These are phyloP conservation scores for Tolypocladium tundrense DNA, from an alignment of 2,329 filamentous ascomycete species.

Conservation along the genomic window DNA sequence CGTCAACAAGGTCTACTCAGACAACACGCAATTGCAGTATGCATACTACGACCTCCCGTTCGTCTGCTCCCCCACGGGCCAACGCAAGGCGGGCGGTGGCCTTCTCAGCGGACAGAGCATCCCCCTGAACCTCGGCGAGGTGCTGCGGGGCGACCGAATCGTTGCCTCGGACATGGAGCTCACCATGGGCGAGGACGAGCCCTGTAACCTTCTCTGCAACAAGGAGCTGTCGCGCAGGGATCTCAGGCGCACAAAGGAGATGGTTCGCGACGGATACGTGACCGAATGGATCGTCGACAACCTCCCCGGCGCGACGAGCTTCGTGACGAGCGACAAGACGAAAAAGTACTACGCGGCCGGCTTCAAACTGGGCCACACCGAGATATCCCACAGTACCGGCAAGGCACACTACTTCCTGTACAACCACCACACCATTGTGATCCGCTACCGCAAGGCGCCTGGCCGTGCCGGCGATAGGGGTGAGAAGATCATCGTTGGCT, in stretches of 20 bases:
- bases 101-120: constrained; percentile 69
- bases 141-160: constrained; percentile 79
- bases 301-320: constrained; percentile 77
- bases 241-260: constrained; percentile 55
- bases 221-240: constrained; percentile 53
- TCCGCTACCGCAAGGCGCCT: constrained; percentile 64
- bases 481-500: constrained; percentile 74
- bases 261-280: constrained; percentile 74
- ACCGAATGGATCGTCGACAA: constrained; percentile 93
- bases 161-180: constrained; percentile 76
- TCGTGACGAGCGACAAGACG: constrained; percentile 75
- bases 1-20: constrained; percentile 86
- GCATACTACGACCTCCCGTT: constrained; percentile 84
- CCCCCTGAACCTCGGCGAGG: constrained; percentile 75
- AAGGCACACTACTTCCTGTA: constrained; percentile 65
- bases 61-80: constrained; percentile 68
- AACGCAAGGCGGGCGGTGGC: constrained; percentile 52
- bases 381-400: constrained; percentile 48
- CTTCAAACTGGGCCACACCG: constrained; percentile 77
- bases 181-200: constrained; percentile 63
- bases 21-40: constrained; percentile 83
- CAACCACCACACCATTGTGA: constrained; percentile 80
- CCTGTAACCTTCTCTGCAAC: constrained; percentile 64
- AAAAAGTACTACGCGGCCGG: constrained; percentile 83
- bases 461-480: constrained; percentile 58